Evolutionary conservation across 192 early-diverging fungal species (phyloP), one percentile per base, ranked within the genome.

Genomic region (Backusella mclennaniae): DNA sequence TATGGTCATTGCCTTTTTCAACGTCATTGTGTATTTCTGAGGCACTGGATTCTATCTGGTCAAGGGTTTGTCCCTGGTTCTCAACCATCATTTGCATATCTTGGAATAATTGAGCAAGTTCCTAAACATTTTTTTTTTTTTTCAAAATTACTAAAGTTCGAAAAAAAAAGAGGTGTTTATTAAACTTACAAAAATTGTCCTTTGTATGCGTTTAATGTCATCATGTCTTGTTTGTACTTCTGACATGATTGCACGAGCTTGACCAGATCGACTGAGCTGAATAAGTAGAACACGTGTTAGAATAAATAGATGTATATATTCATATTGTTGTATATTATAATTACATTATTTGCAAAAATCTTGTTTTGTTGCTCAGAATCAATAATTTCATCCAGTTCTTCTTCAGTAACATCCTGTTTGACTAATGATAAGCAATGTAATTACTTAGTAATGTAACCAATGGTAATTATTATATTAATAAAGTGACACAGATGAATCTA

Each of bases 191-290:
- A 94, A 74, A 73, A 96, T 94, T 8, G 90, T 93, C 77, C 91
- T 92, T 84, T 96, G 94, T 79, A 96, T 95, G 81, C 89, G 88
- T 73, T 94, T 86, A 66, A 96, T 93, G 74, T 96, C 95, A 73
- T 92, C 84, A 77, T 96, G 95, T 69, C 93, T 83, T 74, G 90
- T 84, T 84, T 96, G 94, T 46, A 96, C 94, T 82, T 95, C 94
- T n/a, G 86, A 74, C 35, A 96, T 81, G 19, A 93, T 94, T 49
- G 87, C 86, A 46, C 86, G 84, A 21, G 95, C 95, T 78, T 95
- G 92, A 29, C 89, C 87, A 35, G 88, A 89, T 36, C 94, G 90
- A 36, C 89, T 89, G 21, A 84, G 81, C 76, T 92, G 87, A 76
- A 94, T 85, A 66, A 96, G 87, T 89, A 91, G 73, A 44, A 11